Conservation (phyloP, 768 basidiomycete species). For the Boletus vinaceobasis region DNA sequence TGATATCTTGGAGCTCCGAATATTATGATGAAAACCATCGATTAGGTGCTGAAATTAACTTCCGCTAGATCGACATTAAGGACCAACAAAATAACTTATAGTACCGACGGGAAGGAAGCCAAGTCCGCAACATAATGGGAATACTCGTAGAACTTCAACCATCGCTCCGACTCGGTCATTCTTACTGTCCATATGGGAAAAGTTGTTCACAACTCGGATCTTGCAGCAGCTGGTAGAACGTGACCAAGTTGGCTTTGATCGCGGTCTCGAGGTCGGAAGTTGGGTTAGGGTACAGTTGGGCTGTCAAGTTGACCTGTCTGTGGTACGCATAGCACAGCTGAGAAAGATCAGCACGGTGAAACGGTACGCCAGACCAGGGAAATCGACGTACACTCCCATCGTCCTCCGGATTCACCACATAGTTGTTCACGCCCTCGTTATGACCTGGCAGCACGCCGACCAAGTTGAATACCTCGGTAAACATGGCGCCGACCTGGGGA, state of each 20-base stretch:
- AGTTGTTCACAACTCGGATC: constrained; percentile 13
- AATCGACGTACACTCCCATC: constrained; percentile 9
- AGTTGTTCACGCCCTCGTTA: constrained; percentile 21
- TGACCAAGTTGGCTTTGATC: constrained; percentile 21
- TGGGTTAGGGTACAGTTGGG: constrained; percentile 23
- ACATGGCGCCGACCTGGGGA: background rate
- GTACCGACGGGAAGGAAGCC: too few species aligned
- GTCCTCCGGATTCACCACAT: constrained; percentile 10
- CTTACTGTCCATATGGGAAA: constrained; percentile 16
- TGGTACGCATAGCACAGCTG: constrained; percentile 21
- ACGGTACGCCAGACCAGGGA: background rate
- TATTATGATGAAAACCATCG: background rate
- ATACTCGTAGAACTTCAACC: background rate
- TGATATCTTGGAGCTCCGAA: background rate
- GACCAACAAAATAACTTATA: background rate
- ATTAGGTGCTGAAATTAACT: background rate
- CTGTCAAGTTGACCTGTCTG: constrained; percentile 19
- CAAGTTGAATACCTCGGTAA: background rate
- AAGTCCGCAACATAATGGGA: background rate
- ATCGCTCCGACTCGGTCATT: too few species aligned
- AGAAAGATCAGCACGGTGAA: background rate
- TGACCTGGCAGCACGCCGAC: constrained; percentile 13
- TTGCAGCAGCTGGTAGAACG: constrained; percentile 12
- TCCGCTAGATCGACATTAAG: background rate
- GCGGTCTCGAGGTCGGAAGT: constrained; percentile 16